Conservation (phyloP, 2,329 filamentous ascomycete species). For the Xylaria sp. region DNA sequence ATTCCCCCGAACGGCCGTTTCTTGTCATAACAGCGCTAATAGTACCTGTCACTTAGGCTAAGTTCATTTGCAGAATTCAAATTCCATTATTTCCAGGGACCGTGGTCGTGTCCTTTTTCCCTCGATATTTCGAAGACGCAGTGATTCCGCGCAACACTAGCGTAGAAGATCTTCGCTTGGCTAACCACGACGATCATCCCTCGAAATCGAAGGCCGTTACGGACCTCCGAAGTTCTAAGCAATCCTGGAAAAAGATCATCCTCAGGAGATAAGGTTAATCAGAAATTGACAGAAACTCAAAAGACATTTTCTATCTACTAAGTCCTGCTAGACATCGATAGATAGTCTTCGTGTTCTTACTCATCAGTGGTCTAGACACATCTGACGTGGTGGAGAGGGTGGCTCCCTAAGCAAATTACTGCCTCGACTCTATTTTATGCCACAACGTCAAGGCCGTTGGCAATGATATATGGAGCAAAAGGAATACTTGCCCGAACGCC, state of each 20-base stretch:
- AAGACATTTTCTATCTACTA: neutral
- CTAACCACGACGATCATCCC: slow-evolving; percentile 24
- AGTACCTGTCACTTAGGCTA: neutral
- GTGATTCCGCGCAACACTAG: neutral
- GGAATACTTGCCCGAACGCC: neutral
- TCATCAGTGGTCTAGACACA: neutral
- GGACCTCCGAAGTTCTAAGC: slow-evolving; percentile 3
- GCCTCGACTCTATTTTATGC: neutral
- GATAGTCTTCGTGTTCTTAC: neutral
- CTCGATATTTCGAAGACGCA: slow-evolving; percentile 8
- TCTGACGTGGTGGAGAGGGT: neutral
- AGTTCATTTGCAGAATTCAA: slow-evolving; percentile 1
- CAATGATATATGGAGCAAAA: neutral
- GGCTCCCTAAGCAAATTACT: neutral
- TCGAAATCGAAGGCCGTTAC: slow-evolving; percentile 23
- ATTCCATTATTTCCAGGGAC: neutral
- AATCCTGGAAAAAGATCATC: slow-evolving; percentile 6
- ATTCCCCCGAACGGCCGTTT: neutral
- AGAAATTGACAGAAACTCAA: neutral
- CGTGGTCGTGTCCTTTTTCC: neutral
- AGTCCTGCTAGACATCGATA: neutral
- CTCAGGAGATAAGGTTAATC: slow-evolving; percentile 22
- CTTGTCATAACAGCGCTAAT: neutral
- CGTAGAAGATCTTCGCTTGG: slow-evolving; percentile 8
- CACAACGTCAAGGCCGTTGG: neutral